Evolutionary conservation across 768 basidiomycete species (phyloP).

Genomic region (Polyporus arcularius): DNA sequence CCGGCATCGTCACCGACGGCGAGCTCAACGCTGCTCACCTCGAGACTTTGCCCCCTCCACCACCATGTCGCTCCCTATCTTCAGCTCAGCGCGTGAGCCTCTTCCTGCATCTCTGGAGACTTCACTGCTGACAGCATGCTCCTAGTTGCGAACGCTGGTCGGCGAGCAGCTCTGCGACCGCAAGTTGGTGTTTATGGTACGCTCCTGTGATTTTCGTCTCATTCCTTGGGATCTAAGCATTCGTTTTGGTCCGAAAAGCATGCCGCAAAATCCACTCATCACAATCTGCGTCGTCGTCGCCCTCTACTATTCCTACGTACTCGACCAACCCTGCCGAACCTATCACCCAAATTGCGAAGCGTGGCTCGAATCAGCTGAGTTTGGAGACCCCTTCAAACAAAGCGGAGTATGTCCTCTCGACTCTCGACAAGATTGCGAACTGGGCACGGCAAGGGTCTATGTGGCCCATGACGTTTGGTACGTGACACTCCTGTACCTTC

Average conservation of each 20-base stretch:
- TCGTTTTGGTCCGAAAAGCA: constrained; percentile 32
- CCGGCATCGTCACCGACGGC: constrained; percentile 25
- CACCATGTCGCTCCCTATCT: constrained; percentile 50
- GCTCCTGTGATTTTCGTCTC: constrained; percentile 5
- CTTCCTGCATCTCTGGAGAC: neutral
- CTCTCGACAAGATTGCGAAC: constrained; percentile 94
- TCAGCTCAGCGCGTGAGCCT: constrained; percentile 37
- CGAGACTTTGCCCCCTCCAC: constrained; percentile 10
- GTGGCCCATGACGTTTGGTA: constrained; percentile 99
- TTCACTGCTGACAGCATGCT: constrained; percentile 5
- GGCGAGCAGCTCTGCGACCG: constrained; percentile 48
- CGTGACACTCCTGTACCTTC: constrained; percentile 11
- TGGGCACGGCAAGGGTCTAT: constrained; percentile 98
- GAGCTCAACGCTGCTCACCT: constrained; percentile 10
- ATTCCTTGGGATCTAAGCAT: neutral
- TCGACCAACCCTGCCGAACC: constrained; percentile 51
- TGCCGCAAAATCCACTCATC: constrained; percentile 61
- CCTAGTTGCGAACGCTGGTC: constrained; percentile 41
- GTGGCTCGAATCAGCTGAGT: constrained; percentile 81
- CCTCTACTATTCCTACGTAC: constrained; percentile 43
- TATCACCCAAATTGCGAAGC: constrained; percentile 71
- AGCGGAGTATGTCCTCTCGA: constrained; percentile 93
- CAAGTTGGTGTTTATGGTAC: constrained; percentile 45
- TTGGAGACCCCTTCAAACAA: constrained; percentile 83
- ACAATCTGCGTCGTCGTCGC: constrained; percentile 38